Conservation (phyloP, 768 basidiomycete genomes). For the Calvatia gigantea region DNA sequence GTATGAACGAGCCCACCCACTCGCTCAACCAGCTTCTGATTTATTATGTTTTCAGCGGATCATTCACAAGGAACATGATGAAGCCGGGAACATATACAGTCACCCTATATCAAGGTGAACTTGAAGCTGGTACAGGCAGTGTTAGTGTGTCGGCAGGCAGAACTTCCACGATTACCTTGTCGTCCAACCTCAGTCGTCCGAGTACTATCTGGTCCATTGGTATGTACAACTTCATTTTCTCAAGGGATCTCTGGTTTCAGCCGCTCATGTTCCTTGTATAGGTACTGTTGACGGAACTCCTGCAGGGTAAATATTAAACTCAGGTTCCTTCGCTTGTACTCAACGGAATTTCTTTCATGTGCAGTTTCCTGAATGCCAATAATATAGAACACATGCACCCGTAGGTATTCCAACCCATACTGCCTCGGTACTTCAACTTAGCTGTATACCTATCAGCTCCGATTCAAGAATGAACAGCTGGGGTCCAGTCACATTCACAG, state of each 20-base stretch:
- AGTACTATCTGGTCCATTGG: constrained; percentile 43
- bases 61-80: constrained; percentile 40
- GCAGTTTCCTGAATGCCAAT: constrained; percentile 44
- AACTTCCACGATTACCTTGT: constrained; percentile 31
- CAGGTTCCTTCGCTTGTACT: background rate
- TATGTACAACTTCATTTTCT: constrained; percentile 9
- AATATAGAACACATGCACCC: constrained; percentile 49
- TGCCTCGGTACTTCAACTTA: background rate
- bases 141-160: constrained; percentile 39
- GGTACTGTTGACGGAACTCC: constrained; percentile 45
- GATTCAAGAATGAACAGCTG: constrained; percentile 44
- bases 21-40: background rate
- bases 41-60: constrained; percentile 24
- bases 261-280: constrained; percentile 14
- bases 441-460: constrained; percentile 22
- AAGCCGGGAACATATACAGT: constrained; percentile 48
- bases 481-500: constrained; percentile 43
- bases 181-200: constrained; percentile 29
- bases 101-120: constrained; percentile 43
- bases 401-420: constrained; percentile 22
- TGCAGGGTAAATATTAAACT: constrained; percentile 25
- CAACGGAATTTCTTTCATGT: background rate
- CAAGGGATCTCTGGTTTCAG: no score
- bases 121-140: constrained; percentile 38
- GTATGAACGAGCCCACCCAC: constrained; percentile 19